Base-by-base conservation (phyloP, 768 basidiomycete genomes). In the Amylocystis lapponica region DNA sequence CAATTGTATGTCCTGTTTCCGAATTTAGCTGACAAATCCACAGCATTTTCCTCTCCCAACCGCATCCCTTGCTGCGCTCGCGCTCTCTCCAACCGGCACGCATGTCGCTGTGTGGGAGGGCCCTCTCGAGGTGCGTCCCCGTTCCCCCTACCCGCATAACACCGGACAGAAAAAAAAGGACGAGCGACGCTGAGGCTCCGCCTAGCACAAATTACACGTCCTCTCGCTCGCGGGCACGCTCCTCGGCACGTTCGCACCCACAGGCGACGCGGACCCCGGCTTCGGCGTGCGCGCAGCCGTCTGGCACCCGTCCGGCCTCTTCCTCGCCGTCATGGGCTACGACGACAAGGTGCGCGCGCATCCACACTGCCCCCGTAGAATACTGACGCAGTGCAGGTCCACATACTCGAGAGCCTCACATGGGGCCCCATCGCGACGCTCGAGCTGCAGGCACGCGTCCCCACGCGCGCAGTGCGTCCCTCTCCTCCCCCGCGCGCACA, bases 21-120 rank as follows among this genome's bases (percentile, higher is more conserved):
- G n/a, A n/a, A n/a, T n/a, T n/a, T 17, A 26, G 27, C 29, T 38
- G 23, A 40, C 39, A 13, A 30, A 35, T 34, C 19, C n/a, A 10
- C 53, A 93, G 93, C 89, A 94, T 63, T 94, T 91, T 50, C 74
- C 86, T 3, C 65, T 90, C 19, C 84, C 86, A 2, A 92, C 92
- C 0, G 63, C 75, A 4, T 81, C 83, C 12, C 58, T 92, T 31
- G 70, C 83, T 6, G 86, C 85, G 0, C 56, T 93, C 26, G 69
- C 80, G 2, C 63, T 92, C 19, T 92, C 90, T 16, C 88, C 90
- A 2, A 79, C 71, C 1, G 87, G 88, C 7, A 81, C 79, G 49
- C 65, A 83, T 61, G 51, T 92, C 29, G 87, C 87, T 3, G 70
- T 85, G 1, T 93, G 88, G 88, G 89, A 93, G 60, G 82, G 85